Base-by-base conservation (phyloP, 2,329 filamentous ascomycete genomes). In the Penicillium hordei region DNA sequence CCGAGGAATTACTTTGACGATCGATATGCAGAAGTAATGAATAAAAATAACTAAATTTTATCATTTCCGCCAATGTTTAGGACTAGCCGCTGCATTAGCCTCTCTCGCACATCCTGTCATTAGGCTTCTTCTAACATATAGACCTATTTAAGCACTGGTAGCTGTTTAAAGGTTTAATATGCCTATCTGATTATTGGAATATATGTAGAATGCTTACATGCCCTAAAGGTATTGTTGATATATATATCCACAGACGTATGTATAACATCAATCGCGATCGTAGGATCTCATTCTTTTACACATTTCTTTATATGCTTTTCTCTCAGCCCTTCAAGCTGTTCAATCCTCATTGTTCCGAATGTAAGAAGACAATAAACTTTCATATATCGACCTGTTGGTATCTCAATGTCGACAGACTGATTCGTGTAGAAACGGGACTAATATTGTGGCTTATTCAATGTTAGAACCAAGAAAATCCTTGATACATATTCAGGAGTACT, bases 1-100 rank as follows among this genome's bases (percentile, higher is more conserved):
- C 65, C 65, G 55, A 63, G 54, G 55, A 57, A 60, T 59, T 57
- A 64, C 55, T 55, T 60, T 57, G 60, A 66, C 48, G 63, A 65
- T 59, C 49, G 48, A 57, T 60, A 59, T 49, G 61, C 48, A 48
- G 54, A 38, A 60, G 56, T 58, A 55, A 58, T 61, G 34, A 44
- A 44, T 55, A 25, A 34, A 42, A 43, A 40, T 7, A 39, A 51
- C 19, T 7, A 23, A 15, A 27, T 17, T 33, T 46, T 45, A n/a
- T 15, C 12, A 45, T 12, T 36, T 52, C 12, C 15, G 19, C 19
- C 17, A 25, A 52, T 44, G 10, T 45, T 19, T 52, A 34, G 39
- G 10, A n/a, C 10, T 21, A 40, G n/a, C 48, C 8, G 6, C 13
- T 29, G 7, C 34, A 17, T 38, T 39, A 17, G 17, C 27, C 17